A percentile compares a stretch with the other conserved stretches of the same genome.
Evolutionary conservation across 495 filamentous ascomycete genomes (phyloP).

Genomic region (Annulohypoxylon stygium): DNA sequence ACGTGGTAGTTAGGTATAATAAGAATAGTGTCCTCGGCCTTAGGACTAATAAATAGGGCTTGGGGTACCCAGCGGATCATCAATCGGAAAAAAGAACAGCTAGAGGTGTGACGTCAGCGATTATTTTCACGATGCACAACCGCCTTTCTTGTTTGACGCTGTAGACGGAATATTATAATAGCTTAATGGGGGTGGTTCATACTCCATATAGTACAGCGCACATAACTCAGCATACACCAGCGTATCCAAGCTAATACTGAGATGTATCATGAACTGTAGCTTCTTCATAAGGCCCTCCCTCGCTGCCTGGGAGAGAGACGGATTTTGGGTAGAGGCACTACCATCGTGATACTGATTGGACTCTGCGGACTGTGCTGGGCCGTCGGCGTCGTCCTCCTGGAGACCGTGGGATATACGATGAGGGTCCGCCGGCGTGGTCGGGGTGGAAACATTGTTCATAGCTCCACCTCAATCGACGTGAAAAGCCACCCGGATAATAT

Average conservation of each 20-base stretch:
- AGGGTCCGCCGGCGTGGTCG: conserved; percentile 66
- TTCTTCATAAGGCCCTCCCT: conserved; percentile 67
- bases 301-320: conserved; percentile 46
- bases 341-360: conserved; percentile 41
- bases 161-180: background rate
- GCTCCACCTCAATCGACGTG: conserved; percentile 61
- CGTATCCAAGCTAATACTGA: conserved; percentile 81
- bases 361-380: conserved; percentile 44
- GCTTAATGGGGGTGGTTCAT: conserved; percentile 49
- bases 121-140: background rate
- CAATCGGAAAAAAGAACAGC: conserved; percentile 82
- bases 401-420: conserved; percentile 51
- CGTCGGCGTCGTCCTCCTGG: conserved; percentile 49
- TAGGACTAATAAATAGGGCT: conserved; percentile 82
- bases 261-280: conserved; percentile 74
- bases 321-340: conserved; percentile 34
- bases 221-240: conserved; percentile 85
- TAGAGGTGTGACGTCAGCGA: conserved; percentile 53
- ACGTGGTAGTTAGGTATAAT: conserved; percentile 77
- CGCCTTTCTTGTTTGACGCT: conserved; percentile 1
- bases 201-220: conserved; percentile 93
- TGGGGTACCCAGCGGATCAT: conserved; percentile 77
- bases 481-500: conserved; percentile 45
- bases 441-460: conserved; percentile 77
- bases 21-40: conserved; percentile 66